Evolutionary conservation across 768 basidiomycete genomes (phyloP), one percentile per base, ranked within the genome.

Genomic region (Kwoniella pini): DNA sequence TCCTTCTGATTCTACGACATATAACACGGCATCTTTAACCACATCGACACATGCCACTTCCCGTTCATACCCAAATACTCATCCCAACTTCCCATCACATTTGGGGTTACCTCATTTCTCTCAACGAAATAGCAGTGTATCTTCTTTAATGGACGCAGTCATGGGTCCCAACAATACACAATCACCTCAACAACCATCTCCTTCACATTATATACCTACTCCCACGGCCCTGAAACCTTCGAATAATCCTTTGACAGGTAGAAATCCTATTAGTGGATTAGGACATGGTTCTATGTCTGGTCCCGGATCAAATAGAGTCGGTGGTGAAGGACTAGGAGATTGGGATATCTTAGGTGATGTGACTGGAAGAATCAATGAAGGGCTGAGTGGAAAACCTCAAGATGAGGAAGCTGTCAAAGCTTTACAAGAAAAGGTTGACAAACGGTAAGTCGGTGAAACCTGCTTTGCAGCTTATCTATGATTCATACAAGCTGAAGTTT

Each of bases 391-490:
- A 28, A 54, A 58, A 30, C 42, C 42, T 17, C 45, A 44, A 22
- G 48, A 19, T 39, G 58, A 54, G 15, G 55, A 67, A 27, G 65
- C 42, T 38, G 71, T 72, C 17, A 45, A 65, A 39, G 71, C 65
- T 36, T 38, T 72, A 6, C 57, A 68, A 57, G 64, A 68, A 55
- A 68, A 70, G 62, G 71, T 72, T 12, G 60, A 70, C 30, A 70
- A 65, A 46, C 65, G 71, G 71, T 72, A 39, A 50, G 21, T 30
- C 48, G 30, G 26, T 27, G 45, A 15, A n/a, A 10, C 28, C 21
- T 50, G 22, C 26, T 55, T 28, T 17, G 15, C 51, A 13, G n/a
- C 33, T 12, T 9, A 45, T 30, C 48, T 21, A n/a, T n/a, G n/a
- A n/a, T n/a, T n/a, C n/a, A n/a, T n/a, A n/a, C n/a, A n/a, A n/a